Base-by-base conservation (phyloP, 164 flowering plant species). In the Vitis amurensis region DNA sequence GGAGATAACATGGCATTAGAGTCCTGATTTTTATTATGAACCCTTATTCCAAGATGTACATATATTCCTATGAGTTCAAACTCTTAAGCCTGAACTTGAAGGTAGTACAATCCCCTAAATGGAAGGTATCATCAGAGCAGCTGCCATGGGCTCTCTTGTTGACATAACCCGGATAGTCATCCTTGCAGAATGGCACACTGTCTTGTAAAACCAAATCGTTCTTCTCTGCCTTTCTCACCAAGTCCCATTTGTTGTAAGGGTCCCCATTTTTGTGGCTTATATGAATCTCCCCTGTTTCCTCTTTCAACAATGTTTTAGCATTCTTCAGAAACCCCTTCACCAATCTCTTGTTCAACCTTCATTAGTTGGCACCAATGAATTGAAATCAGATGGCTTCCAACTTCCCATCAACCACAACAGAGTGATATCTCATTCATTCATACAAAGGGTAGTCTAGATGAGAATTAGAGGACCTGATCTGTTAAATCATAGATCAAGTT, bases 131-230 rank as follows among this genome's bases (percentile, higher is more conserved):
- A 65, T 85, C 78, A 1, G 87, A 64, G 13, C 1, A 2, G 58
- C 3, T 51, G 37, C 89, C 89, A 19, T 81, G 77, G 19, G 86
- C 89, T 65, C 87, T 80, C 72, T 81, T 83, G 72, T 81, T 80
- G 68, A 66, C 64, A 66, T 83, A 85, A 14, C 87, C 85, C 2
- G 85, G 85, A 72, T 76, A 85, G 17, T 73, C 79, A 16, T 69
- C 63, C 66, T 74, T 79, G 70, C 52, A n/a, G 69, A 83, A 85
- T 10, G 81, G 71, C n/a, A 72, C 73, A 44, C 44, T 31, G n/a
- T 79, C 77, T 0, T 69, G 71, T 53, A 86, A 57, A 58, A 63
- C 64, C 55, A 84, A 74, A 8, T 86, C 87, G 15, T 59, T 71
- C 71, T 86, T 80, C 77, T 74, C 77, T 3, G 86, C 86, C 52